phyloP scores from a whole-genome alignment of 345 rosid species.

The Hibiscus syriacus region DNA sequence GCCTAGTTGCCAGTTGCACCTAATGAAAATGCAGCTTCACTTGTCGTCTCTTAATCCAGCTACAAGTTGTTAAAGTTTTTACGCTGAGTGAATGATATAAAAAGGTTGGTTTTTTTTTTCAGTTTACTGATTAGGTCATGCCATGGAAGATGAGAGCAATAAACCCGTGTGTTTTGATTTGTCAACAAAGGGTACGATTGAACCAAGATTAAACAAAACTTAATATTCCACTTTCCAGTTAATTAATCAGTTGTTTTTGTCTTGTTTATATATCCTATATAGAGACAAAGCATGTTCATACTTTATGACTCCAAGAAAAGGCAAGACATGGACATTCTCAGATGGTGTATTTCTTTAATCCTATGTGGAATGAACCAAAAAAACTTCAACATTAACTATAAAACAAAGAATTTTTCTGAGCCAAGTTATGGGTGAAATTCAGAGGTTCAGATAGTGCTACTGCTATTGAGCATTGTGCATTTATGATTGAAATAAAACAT shows the following conservation, averaged over 20 bases:
- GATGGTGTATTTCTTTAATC: constrained; percentile 37
- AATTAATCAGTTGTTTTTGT: constrained; percentile 2
- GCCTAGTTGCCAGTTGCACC: not conserved
- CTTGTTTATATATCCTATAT: not conserved
- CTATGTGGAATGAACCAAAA: constrained; percentile 20
- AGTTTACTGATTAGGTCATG: not conserved
- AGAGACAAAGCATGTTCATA: constrained; percentile 29
- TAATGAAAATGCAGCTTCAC: not conserved
- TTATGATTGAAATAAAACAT: constrained; percentile 52
- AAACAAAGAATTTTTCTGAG: constrained; percentile 15
- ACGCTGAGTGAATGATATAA: not conserved
- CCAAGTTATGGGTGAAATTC: constrained; percentile 40
- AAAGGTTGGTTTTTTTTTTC: too few species aligned
- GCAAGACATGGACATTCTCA: constrained; percentile 30
- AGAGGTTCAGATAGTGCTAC: constrained; percentile 27
- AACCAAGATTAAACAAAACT: not conserved
- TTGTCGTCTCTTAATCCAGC: too few species aligned
- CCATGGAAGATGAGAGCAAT: not conserved
- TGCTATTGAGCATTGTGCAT: constrained; percentile 35
- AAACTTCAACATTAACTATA: too few species aligned
- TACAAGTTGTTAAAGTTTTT: not conserved
- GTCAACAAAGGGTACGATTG: too few species aligned
- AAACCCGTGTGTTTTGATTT: not conserved
- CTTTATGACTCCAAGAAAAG: constrained; percentile 3
- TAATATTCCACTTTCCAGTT: not conserved